Conservation (phyloP, 257 asterid genomes). For the Jaltomata sinuosa region DNA sequence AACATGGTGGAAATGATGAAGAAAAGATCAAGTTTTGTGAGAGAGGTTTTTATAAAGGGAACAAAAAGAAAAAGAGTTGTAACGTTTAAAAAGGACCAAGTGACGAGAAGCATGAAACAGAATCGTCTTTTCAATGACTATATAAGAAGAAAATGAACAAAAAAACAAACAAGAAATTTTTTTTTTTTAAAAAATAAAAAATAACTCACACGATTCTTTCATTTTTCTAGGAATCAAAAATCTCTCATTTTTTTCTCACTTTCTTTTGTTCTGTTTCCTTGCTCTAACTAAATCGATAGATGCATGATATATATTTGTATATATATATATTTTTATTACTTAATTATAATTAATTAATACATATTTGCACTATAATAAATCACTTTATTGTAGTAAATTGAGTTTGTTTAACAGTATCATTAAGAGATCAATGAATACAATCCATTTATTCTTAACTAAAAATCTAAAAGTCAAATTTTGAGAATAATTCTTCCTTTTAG, state of each 20-base stretch:
- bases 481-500: no score
- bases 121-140: not conserved
- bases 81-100: not conserved
- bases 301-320: not conserved
- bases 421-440: not conserved
- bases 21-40: not conserved
- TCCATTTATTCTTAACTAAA: not conserved
- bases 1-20: no score
- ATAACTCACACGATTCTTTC: slow-evolving; percentile 12
- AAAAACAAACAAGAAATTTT: not conserved
- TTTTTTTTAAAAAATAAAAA: not conserved
- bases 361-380: not conserved
- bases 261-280: no score
- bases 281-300: no score
- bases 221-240: not conserved
- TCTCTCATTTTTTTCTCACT: not conserved
- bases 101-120: slow-evolving; percentile 1
- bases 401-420: not conserved
- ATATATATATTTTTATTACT: not conserved
- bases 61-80: not conserved
- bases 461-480: no score
- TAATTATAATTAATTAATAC: not conserved
- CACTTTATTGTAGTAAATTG: not conserved
- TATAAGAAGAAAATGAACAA: not conserved
- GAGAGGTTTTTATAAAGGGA: not conserved